Percentiles rank a stretch among this genome's conserved stretches.
phyloP scores from a whole-genome alignment of 805 yeast genomes.

The Ascoidea rubescens region DNA sequence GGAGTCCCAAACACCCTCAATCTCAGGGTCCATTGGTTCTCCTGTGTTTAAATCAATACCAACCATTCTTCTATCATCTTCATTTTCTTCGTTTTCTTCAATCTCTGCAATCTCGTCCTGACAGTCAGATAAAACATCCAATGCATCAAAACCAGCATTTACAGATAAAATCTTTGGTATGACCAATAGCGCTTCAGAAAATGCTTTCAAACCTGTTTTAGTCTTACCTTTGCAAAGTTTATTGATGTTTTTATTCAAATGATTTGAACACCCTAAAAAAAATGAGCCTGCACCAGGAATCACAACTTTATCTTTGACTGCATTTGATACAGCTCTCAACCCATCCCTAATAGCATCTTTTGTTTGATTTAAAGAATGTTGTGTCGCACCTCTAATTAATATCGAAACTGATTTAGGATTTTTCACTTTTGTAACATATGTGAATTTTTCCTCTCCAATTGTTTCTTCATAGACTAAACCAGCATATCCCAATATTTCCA shows the following conservation, averaged over 20 bases:
- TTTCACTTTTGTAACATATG: slow-evolving; percentile 77
- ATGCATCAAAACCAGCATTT: slow-evolving; percentile 87
- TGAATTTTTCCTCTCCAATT: slow-evolving; percentile 94
- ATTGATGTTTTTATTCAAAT: slow-evolving; percentile 39
- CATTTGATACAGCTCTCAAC: slow-evolving; percentile 85
- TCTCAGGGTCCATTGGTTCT: slow-evolving; percentile 88
- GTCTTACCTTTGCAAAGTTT: slow-evolving; percentile 54
- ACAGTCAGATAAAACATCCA: slow-evolving; percentile 78
- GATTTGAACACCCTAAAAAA: slow-evolving; percentile 68
- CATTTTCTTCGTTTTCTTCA: slow-evolving; percentile 79
- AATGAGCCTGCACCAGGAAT: slow-evolving; percentile 98
- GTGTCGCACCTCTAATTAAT: slow-evolving; percentile 85
- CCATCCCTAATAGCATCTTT: slow-evolving; percentile 98
- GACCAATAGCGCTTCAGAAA: slow-evolving; percentile 80
- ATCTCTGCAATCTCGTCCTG: slow-evolving; percentile 81
- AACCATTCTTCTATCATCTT: slow-evolving; percentile 75
- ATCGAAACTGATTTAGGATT: slow-evolving; percentile 89
- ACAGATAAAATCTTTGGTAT: slow-evolving; percentile 87
- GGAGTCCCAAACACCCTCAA: slow-evolving; percentile 95
- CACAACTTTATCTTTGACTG: slow-evolving; percentile 68
- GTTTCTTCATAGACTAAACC: slow-evolving; percentile 87
- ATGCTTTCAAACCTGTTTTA: slow-evolving; percentile 85
- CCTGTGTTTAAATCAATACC: slow-evolving; percentile 89
- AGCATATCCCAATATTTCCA: slow-evolving; percentile 71
- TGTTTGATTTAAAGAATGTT: slow-evolving; percentile 78